A percentile compares a stretch with the other conserved stretches of the same genome.
These are phyloP conservation scores for Gardenia jasminoides DNA, from an alignment of 257 asterid species.

Conservation along the genomic window DNA sequence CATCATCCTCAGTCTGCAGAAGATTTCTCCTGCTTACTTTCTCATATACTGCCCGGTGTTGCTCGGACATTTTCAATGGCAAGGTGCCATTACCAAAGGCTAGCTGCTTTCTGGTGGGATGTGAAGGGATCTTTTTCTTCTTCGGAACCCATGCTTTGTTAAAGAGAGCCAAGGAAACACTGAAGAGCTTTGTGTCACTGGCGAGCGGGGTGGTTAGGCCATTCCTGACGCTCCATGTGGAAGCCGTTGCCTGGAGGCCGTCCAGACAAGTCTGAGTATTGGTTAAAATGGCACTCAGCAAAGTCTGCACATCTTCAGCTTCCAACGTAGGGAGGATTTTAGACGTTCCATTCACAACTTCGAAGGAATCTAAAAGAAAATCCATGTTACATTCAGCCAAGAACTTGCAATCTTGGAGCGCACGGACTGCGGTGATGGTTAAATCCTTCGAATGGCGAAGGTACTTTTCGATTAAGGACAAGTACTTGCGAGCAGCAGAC, in stretches of 20 bases:
- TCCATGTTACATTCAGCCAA: slow-evolving; percentile 64
- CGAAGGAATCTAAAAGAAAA: slow-evolving; percentile 28
- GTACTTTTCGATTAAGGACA: slow-evolving; percentile 39
- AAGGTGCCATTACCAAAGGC: slow-evolving; percentile 31
- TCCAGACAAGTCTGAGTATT: slow-evolving; percentile 69
- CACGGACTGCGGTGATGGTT: slow-evolving; percentile 48
- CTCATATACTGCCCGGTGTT: slow-evolving; percentile 31
- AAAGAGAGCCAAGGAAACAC: slow-evolving; percentile 62
- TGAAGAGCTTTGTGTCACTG: slow-evolving; percentile 57
- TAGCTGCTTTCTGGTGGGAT: neutral
- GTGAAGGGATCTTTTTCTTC: slow-evolving; percentile 18
- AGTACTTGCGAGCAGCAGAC: slow-evolving; percentile 43
- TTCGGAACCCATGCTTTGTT: slow-evolving; percentile 61
- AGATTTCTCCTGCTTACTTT: slow-evolving; percentile 41
- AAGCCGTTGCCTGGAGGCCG: slow-evolving; percentile 51
- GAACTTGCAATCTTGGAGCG: slow-evolving; percentile 62
- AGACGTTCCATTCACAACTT: slow-evolving; percentile 32
- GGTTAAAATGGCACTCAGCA: slow-evolving; percentile 67
- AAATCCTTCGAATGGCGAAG: slow-evolving; percentile 31
- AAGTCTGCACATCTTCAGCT: slow-evolving; percentile 63
- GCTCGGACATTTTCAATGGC: slow-evolving; percentile 43
- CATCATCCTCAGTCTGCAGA: slow-evolving; percentile 32
- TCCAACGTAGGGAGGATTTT: slow-evolving; percentile 28
- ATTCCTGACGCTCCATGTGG: slow-evolving; percentile 54
- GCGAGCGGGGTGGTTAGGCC: slow-evolving; percentile 50